Conservation (phyloP, 768 basidiomycete species). For the Auricularia sp. region DNA sequence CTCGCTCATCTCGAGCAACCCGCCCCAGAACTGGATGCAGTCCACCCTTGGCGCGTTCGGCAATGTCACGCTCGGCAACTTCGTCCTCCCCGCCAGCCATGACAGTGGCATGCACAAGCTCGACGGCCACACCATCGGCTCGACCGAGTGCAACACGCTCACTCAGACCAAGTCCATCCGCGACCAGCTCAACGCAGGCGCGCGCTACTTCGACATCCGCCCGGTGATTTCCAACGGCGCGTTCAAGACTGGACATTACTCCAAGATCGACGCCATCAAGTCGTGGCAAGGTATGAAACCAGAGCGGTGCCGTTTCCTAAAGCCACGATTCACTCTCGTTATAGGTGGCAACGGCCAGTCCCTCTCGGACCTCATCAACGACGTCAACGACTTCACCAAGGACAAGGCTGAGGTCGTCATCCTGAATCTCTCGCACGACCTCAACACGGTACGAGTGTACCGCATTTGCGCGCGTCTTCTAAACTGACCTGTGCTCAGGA, state of each 20-base stretch:
- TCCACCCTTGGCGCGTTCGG: neutral
- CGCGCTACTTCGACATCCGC: constrained; percentile 8
- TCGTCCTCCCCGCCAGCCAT: neutral
- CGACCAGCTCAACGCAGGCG: neutral
- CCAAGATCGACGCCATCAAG: neutral
- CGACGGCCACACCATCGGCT: neutral
- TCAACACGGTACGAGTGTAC: neutral
- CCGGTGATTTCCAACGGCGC: neutral
- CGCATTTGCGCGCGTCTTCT: neutral
- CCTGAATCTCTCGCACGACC: constrained; percentile 2
- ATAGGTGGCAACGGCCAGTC: constrained; percentile 4
- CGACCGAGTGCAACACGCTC: constrained; percentile 1
- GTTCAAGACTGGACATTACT: constrained; percentile 4
- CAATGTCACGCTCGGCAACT: neutral
- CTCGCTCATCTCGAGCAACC: neutral
- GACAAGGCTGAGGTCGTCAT: constrained; percentile 5
- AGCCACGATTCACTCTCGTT: too few species aligned
- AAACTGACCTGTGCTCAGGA: neutral
- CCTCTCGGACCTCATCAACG: constrained; percentile 5
- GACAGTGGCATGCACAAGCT: neutral
- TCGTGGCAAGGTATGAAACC: neutral
- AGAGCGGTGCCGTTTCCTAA: too few species aligned
- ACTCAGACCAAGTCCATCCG: neutral
- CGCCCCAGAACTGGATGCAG: constrained; percentile 1
- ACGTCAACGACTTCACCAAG: constrained; percentile 4